Evolutionary conservation across 768 basidiomycete species (phyloP).

Genomic region (Suillus subalutaceus): DNA sequence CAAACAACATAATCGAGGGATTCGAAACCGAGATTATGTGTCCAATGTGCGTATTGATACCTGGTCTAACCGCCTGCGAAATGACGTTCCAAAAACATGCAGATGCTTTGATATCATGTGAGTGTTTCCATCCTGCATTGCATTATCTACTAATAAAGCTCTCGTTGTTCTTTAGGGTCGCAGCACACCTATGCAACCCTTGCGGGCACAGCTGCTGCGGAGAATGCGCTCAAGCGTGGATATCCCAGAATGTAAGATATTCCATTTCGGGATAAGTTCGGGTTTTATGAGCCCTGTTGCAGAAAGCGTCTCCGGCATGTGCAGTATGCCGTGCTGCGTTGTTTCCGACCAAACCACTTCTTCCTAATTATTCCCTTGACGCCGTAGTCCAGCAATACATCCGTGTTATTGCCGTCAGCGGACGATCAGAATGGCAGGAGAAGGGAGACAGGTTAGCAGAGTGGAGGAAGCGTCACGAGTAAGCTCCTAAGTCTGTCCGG

Average conservation of each 20-base stretch:
- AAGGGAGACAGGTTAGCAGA: constrained; percentile 51
- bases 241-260: constrained; percentile 49
- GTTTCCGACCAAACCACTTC: constrained; percentile 44
- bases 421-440: constrained; percentile 54
- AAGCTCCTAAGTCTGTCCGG: constrained; percentile 25
- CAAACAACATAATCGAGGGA: constrained; percentile 39
- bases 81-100: constrained; percentile 10
- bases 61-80: constrained; percentile 3
- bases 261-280: constrained; percentile 3
- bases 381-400: constrained; percentile 63
- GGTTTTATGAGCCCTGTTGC: constrained; percentile 13
- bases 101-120: constrained; percentile 78
- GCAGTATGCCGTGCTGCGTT: constrained; percentile 61
- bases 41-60: constrained; percentile 60
- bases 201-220: constrained; percentile 79
- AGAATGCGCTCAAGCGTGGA: constrained; percentile 66
- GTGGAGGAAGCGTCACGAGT: constrained; percentile 60
- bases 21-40: constrained; percentile 71
- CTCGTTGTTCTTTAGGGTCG: constrained; percentile 47
- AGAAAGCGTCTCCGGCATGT: constrained; percentile 52
- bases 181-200: constrained; percentile 64
- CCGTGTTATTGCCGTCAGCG: constrained; percentile 45
- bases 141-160: constrained; percentile 3
- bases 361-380: constrained; percentile 68
- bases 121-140: constrained; percentile 26